Percentiles rank a stretch among this genome's conserved stretches.
These are phyloP conservation scores for Centella asiatica DNA, from an alignment of 129 eudicot species.

Conservation along the genomic window DNA sequence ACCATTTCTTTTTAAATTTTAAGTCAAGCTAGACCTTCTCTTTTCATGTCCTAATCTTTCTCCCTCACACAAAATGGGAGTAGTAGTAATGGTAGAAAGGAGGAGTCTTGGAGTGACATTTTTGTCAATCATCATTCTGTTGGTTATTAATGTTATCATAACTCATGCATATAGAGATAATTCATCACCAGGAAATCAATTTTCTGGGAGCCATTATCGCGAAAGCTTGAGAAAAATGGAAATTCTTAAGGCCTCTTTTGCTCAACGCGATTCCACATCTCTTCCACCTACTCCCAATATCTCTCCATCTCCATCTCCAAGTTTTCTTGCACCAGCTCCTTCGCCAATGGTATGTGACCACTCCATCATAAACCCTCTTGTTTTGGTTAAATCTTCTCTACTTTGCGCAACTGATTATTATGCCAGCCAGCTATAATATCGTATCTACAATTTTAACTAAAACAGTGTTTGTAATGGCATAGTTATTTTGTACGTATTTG, in stretches of 20 bases:
- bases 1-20: background rate
- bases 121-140: constrained; percentile 2
- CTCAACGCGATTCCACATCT: constrained; percentile 7
- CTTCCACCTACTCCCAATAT: constrained; percentile 5
- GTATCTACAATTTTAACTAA: too few relatives aligned
- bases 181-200: background rate
- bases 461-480: too few relatives aligned
- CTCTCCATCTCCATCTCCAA: constrained; percentile 2
- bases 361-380: too few relatives aligned
- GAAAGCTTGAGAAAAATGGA: constrained; percentile 24
- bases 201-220: constrained; percentile 5
- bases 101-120: constrained; percentile 6
- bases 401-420: too few relatives aligned
- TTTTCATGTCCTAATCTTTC: background rate
- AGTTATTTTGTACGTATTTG: too few relatives aligned
- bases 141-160: constrained; percentile 9
- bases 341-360: background rate
- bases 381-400: too few relatives aligned
- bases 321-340: constrained; percentile 10
- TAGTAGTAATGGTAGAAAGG: background rate
- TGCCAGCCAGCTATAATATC: too few relatives aligned
- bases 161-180: constrained; percentile 15
- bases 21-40: background rate
- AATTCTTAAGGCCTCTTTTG: constrained; percentile 14
- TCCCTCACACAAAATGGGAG: background rate